phyloP scores from a whole-genome alignment of 2,329 filamentous ascomycete genomes.

The Parastagonospora nodorum region DNA sequence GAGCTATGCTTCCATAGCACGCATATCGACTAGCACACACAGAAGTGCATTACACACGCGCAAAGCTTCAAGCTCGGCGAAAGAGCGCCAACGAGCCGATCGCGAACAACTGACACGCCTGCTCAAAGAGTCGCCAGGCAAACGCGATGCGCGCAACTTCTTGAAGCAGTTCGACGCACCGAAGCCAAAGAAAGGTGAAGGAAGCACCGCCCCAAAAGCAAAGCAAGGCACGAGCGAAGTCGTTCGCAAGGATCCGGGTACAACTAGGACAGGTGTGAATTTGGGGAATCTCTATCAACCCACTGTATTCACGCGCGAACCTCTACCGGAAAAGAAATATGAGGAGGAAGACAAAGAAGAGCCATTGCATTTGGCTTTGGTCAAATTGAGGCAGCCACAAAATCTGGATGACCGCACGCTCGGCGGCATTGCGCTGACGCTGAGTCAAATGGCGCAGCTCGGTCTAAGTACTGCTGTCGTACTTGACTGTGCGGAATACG shows the following conservation, averaged over 20 bases:
- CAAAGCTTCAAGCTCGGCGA: constrained; percentile 34
- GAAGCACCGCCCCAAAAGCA: constrained; percentile 7
- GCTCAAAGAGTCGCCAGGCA: constrained; percentile 85
- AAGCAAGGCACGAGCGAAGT: constrained; percentile 23
- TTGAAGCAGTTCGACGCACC: constrained; percentile 76
- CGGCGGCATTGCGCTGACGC: constrained; percentile 77
- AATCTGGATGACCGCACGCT: constrained; percentile 70
- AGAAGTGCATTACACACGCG: constrained; percentile 17
- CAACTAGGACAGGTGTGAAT: constrained; percentile 60
- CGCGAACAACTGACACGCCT: constrained; percentile 53
- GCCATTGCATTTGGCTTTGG: constrained; percentile 76
- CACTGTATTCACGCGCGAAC: constrained; percentile 63
- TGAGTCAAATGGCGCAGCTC: constrained; percentile 80
- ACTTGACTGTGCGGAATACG: constrained; percentile 68
- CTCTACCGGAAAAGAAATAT: constrained; percentile 45
- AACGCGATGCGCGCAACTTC: constrained; percentile 89
- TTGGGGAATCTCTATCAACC: constrained; percentile 65
- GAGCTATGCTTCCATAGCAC: constrained; percentile 2
- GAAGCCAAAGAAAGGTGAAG: constrained; percentile 25
- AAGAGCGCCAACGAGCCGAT: constrained; percentile 44
- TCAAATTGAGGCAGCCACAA: constrained; percentile 81
- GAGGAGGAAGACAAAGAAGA: constrained; percentile 40
- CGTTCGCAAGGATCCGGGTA: constrained; percentile 37
- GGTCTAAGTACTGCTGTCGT: constrained; percentile 84
- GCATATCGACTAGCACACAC: constrained; percentile 17